Conservation (phyloP, 768 basidiomycete species). For the Pholiota conissans region DNA sequence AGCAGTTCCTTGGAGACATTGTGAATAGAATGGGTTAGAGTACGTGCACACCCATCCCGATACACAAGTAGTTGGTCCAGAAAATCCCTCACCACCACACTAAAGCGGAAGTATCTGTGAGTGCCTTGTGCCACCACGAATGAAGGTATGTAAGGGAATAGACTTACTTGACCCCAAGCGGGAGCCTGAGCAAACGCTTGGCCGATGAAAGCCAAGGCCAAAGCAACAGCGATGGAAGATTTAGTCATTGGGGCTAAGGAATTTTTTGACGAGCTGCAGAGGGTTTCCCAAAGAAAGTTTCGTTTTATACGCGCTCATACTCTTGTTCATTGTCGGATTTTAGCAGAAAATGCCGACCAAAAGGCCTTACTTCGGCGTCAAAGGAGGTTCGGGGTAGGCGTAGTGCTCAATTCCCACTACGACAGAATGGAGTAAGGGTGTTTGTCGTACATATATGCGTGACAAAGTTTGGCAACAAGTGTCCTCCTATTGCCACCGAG, state of each 20-base stretch:
- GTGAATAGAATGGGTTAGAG: conserved; percentile 50
- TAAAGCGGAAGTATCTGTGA: conserved; percentile 22
- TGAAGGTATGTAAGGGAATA: neutral
- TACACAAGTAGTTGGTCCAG: conserved; percentile 49
- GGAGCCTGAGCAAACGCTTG: conserved; percentile 19
- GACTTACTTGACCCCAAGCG: conserved; percentile 36
- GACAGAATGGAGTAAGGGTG: no score
- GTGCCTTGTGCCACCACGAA: neutral
- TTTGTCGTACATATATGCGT: no score
- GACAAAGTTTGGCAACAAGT: no score
- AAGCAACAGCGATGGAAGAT: conserved; percentile 8
- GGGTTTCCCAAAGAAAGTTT: neutral
- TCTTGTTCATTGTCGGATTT: conserved; percentile 3
- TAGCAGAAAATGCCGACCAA: conserved; percentile 29
- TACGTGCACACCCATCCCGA: conserved; percentile 45
- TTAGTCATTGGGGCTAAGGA: conserved; percentile 10
- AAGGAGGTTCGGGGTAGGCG: neutral
- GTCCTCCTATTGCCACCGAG: no score
- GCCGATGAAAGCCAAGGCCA: conserved; percentile 7
- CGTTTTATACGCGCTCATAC: conserved; percentile 10
- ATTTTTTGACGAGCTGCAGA: conserved; percentile 3
- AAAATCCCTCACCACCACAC: conserved; percentile 56
- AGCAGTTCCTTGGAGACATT: conserved; percentile 49
- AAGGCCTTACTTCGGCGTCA: conserved; percentile 35
- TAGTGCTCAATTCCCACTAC: no score